Evolutionary conservation across 345 rosid genomes (phyloP).

Genomic region (Gossypium bickii): DNA sequence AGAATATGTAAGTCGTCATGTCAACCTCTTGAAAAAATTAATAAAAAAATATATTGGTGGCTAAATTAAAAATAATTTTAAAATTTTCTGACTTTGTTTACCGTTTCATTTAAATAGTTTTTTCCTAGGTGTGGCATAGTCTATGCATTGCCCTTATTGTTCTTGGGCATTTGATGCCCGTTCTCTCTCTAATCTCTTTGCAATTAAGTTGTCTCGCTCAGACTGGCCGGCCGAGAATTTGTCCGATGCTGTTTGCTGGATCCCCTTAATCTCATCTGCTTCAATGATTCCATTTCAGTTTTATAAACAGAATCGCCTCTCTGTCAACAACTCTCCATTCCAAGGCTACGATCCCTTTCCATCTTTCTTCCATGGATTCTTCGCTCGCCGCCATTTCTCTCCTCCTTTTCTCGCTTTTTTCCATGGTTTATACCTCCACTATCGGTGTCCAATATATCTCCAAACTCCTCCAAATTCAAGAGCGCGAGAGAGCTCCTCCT

Average conservation of each 20-base stretch:
- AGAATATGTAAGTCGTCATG: no score
- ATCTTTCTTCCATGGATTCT: constrained; percentile 28
- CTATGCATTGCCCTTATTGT: no score
- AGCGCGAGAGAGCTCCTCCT: constrained; percentile 54
- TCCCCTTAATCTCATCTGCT: constrained; percentile 16
- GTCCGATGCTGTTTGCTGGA: constrained; percentile 8
- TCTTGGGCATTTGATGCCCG: no score
- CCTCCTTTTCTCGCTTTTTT: constrained; percentile 17
- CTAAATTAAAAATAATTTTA: no score
- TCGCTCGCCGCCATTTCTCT: constrained; percentile 28
- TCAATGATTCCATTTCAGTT: constrained; percentile 5
- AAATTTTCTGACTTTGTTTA: no score
- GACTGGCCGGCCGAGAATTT: constrained; percentile 22
- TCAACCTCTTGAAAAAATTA: no score
- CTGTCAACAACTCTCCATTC: background rate
- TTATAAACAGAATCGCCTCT: constrained; percentile 10
- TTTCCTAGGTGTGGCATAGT: no score
- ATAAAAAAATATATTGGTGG: no score
- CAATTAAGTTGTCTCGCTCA: background rate
- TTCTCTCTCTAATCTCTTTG: no score
- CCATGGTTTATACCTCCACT: constrained; percentile 36
- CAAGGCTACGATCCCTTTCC: background rate
- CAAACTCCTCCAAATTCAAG: constrained; percentile 54
- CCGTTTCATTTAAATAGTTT: no score
- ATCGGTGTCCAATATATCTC: constrained; percentile 60